Percentiles rank a stretch among this genome's conserved stretches.
Evolutionary conservation across 129 eudicot genomes (phyloP).

Genomic region (Artemisia tridentata): DNA sequence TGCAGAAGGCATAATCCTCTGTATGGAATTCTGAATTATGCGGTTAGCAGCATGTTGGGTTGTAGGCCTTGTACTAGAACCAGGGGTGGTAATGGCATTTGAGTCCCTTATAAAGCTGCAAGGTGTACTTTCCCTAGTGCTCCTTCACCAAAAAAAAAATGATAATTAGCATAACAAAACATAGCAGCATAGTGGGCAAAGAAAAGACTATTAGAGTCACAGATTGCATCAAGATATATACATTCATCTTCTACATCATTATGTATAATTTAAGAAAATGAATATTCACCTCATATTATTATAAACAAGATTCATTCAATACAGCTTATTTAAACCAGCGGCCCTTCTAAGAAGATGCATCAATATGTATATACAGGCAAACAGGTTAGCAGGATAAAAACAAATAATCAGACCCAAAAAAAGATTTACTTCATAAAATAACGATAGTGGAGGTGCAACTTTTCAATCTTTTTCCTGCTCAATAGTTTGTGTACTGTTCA

Average conservation of each 20-base stretch:
- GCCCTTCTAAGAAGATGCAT: slow-evolving; percentile 40
- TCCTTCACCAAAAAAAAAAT: slow-evolving; percentile 37
- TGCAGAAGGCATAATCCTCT: slow-evolving; percentile 56
- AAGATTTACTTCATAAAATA: slow-evolving; percentile 27
- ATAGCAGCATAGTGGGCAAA: too few species aligned
- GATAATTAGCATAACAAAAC: slow-evolving; percentile 11
- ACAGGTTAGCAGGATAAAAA: slow-evolving; percentile 30
- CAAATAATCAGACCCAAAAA: slow-evolving; percentile 34
- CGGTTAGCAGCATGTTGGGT: slow-evolving; percentile 33
- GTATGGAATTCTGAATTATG: slow-evolving; percentile 32
- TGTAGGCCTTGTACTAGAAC: slow-evolving; percentile 58
- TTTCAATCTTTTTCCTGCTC: slow-evolving; percentile 22
- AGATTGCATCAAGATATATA: too few species aligned
- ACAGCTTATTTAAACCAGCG: slow-evolving; percentile 22
- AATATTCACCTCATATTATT: slow-evolving; percentile 7
- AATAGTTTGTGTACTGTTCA: slow-evolving; percentile 25
- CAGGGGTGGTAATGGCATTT: slow-evolving; percentile 52
- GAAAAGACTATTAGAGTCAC: too few species aligned
- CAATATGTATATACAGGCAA: slow-evolving; percentile 21
- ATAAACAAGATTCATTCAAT: slow-evolving; percentile 13
- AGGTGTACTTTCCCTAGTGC: slow-evolving; percentile 96
- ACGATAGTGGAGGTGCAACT: slow-evolving; percentile 38
- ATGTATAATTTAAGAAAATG: background rate
- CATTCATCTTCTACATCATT: background rate
- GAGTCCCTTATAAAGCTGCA: slow-evolving; percentile 69